Conservation (phyloP, 495 filamentous ascomycete species). For the Hyaloscypha finlandica region DNA sequence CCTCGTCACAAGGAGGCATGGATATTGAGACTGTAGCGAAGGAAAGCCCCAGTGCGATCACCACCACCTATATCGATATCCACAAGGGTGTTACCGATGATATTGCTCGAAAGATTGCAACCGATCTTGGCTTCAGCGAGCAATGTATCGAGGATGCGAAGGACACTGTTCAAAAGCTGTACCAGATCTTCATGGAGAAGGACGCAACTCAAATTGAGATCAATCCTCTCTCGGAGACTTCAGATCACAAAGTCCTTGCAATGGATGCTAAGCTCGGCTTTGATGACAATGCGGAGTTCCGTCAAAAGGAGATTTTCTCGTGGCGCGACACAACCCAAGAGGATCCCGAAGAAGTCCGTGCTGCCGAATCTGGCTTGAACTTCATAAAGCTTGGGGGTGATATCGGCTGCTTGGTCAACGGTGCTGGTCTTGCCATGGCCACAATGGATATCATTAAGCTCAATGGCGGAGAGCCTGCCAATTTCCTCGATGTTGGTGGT, state of each 20-base stretch:
- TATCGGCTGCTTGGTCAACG: slow-evolving; percentile 98
- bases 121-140: slow-evolving; percentile 92
- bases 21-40: slow-evolving; percentile 98
- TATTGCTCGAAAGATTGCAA: slow-evolving; percentile 87
- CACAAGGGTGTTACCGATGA: slow-evolving; percentile 93
- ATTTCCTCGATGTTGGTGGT: slow-evolving; percentile 98
- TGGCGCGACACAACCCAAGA: slow-evolving; percentile 95
- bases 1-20: slow-evolving; percentile 98
- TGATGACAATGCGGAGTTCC: slow-evolving; percentile 98
- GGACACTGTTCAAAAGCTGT: slow-evolving; percentile 96
- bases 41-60: slow-evolving; percentile 94
- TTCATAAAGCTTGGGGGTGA: slow-evolving; percentile 99
- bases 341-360: slow-evolving; percentile 95
- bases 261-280: slow-evolving; percentile 99
- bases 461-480: slow-evolving; percentile 92
- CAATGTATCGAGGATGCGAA: slow-evolving; percentile 94
- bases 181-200: slow-evolving; percentile 96
- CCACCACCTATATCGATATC: slow-evolving; percentile 90
- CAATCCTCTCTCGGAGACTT: slow-evolving; percentile 96
- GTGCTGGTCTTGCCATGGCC: slow-evolving; percentile 98
- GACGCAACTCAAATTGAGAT: slow-evolving; percentile 99
- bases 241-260: slow-evolving; percentile 93
- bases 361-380: slow-evolving; percentile 90
- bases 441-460: slow-evolving; percentile 99
- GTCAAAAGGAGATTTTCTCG: slow-evolving; percentile 91